A percentile compares a stretch with the other conserved stretches of the same genome.
phyloP scores from a whole-genome alignment of 2,329 filamentous ascomycete species.

The Hypoxylon sp. region DNA sequence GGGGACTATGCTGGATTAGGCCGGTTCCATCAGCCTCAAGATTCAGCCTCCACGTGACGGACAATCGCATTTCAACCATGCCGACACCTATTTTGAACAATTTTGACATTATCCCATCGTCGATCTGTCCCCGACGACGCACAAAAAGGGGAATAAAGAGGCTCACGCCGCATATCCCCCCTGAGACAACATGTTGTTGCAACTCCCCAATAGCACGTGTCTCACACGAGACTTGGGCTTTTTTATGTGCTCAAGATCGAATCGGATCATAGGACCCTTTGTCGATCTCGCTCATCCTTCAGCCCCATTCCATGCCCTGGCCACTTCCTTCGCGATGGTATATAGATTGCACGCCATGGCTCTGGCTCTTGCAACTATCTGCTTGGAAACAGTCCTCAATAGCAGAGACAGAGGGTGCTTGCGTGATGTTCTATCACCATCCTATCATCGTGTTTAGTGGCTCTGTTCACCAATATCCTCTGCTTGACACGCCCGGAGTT shows the following conservation, averaged over 20 bases:
- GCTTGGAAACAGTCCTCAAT: neutral
- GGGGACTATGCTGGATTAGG: neutral
- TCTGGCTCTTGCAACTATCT: neutral
- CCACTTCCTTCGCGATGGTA: neutral
- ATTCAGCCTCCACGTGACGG: slow-evolving; percentile 30
- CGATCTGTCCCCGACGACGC: slow-evolving; percentile 4
- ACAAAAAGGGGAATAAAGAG: neutral
- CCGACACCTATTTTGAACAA: neutral
- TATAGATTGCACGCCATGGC: neutral
- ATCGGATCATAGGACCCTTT: slow-evolving; percentile 1
- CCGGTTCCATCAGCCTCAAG: slow-evolving; percentile 30
- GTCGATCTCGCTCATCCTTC: neutral
- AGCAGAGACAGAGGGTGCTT: neutral
- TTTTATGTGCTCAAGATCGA: neutral
- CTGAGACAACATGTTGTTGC: slow-evolving; percentile 16
- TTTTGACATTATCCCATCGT: neutral
- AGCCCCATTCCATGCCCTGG: neutral
- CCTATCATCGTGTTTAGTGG: neutral
- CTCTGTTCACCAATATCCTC: neutral
- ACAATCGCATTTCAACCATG: neutral
- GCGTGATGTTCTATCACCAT: neutral
- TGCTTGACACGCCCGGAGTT: neutral
- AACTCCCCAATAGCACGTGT: slow-evolving; percentile 13
- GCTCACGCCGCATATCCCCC: neutral
- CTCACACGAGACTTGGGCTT: slow-evolving; percentile 1